Conservation (phyloP, 2,329 filamentous ascomycete species). For the Colletotrichum orbiculare region DNA sequence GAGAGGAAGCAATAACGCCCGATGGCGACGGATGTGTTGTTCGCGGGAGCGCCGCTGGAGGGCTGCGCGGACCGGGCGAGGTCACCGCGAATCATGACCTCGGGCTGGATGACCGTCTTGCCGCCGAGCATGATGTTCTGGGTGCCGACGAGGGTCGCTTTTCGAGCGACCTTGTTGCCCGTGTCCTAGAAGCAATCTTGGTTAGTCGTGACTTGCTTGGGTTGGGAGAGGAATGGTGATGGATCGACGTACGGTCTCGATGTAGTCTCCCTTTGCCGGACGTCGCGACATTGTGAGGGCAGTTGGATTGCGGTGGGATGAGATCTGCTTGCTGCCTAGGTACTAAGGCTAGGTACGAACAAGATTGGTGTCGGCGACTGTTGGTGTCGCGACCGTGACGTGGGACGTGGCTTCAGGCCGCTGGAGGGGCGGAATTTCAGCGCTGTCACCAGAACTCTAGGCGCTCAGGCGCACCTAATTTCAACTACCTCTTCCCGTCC, state of each 20-base stretch:
- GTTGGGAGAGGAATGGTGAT: too few relatives aligned
- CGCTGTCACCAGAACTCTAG: background rate
- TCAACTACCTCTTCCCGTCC: background rate
- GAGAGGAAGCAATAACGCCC: constrained; percentile 93
- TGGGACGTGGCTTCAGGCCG: constrained; percentile 20
- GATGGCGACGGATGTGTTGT: constrained; percentile 81
- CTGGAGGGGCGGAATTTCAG: constrained; percentile 3
- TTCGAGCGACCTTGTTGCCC: constrained; percentile 97
- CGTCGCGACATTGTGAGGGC: constrained; percentile 75
- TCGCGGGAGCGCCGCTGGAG: constrained; percentile 56
- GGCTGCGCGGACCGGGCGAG: constrained; percentile 71
- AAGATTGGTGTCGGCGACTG: background rate
- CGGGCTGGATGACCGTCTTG: constrained; percentile 94
- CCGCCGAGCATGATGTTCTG: constrained; percentile 98
- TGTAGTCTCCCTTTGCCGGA: constrained; percentile 88
- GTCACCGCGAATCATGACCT: constrained; percentile 94
- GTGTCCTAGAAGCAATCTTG: constrained; percentile 74
- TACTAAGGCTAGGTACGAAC: background rate
- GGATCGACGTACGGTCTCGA: constrained; percentile 80
- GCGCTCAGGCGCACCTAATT: background rate
- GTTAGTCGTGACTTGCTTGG: too few relatives aligned
- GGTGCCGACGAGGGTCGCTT: constrained; percentile 90
- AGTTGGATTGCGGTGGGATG: background rate
- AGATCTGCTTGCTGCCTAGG: background rate
- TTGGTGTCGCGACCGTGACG: constrained; percentile 2